Conservation (phyloP, 352 stramenopile species). For the Blastocystis sp. region DNA sequence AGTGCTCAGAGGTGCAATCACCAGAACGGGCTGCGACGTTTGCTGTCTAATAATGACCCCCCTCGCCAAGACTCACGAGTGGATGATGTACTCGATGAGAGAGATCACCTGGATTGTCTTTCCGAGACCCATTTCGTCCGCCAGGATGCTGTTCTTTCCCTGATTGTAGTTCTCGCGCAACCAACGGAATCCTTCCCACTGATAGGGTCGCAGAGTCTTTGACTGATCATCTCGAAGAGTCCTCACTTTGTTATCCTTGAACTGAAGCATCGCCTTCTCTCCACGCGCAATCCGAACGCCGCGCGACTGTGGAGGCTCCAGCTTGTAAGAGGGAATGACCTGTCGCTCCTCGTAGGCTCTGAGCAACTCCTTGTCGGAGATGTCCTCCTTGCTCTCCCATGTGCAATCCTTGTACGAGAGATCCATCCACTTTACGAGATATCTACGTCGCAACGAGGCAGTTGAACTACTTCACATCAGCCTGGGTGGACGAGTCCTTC, state of each 20-base stretch:
- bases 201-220: slow-evolving; percentile 80
- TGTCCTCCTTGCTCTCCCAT: slow-evolving; percentile 85
- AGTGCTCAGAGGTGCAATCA: slow-evolving; percentile 91
- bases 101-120: slow-evolving; percentile 81
- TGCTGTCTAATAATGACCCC: background rate
- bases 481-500: background rate
- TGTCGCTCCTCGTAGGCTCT: slow-evolving; percentile 67
- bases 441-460: slow-evolving; percentile 61
- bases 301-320: slow-evolving; percentile 68
- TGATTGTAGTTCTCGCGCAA: slow-evolving; percentile 89
- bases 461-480: background rate
- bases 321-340: slow-evolving; percentile 64
- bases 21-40: slow-evolving; percentile 64
- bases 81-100: slow-evolving; percentile 82
- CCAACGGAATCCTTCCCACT: slow-evolving; percentile 95
- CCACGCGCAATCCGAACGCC: slow-evolving; percentile 59
- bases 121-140: slow-evolving; percentile 78
- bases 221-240: background rate
- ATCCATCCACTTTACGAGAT: slow-evolving; percentile 97
- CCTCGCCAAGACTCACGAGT: slow-evolving; percentile 65
- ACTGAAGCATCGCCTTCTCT: slow-evolving; percentile 69
- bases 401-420: slow-evolving; percentile 89
- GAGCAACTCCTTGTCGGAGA: slow-evolving; percentile 80
- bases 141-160: slow-evolving; percentile 83
- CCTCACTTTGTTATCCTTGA: slow-evolving; percentile 55